Conservation (phyloP, 768 basidiomycete genomes). For the Kwoniella sp. region DNA sequence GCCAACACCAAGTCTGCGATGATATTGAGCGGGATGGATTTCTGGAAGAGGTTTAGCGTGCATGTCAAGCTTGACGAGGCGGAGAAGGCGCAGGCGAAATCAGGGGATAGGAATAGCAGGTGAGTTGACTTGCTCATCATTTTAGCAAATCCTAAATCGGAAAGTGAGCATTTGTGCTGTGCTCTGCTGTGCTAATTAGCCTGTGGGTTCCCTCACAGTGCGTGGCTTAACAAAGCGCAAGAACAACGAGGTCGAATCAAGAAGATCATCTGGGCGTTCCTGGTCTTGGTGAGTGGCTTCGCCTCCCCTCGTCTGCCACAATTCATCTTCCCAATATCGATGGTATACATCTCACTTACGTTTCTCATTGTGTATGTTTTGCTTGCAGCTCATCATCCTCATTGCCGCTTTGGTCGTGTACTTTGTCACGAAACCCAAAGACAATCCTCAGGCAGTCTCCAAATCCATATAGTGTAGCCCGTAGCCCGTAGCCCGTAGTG, state of each 20-base stretch:
- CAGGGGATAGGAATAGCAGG: constrained; percentile 31
- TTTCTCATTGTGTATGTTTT: background rate
- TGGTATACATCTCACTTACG: too few species aligned
- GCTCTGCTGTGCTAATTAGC: too few species aligned
- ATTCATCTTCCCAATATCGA: too few species aligned
- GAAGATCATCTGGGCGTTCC: constrained; percentile 23
- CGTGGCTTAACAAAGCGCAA: constrained; percentile 19
- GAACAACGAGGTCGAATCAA: constrained; percentile 19
- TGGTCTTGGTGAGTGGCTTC: constrained; percentile 27
- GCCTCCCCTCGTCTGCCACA: background rate
- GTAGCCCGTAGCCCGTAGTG: background rate
- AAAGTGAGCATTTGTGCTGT: too few species aligned
- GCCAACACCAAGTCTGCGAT: constrained; percentile 12
- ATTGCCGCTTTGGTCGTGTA: constrained; percentile 5
- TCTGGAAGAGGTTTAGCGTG: constrained; percentile 50
- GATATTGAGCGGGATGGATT: constrained; percentile 33
- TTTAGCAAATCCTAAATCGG: background rate
- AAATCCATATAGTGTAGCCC: background rate
- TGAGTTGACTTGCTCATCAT: too few species aligned
- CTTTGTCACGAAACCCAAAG: constrained; percentile 12
- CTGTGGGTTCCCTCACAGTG: background rate
- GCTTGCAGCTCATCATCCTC: constrained; percentile 4
- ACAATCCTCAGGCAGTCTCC: background rate
- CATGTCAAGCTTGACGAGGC: constrained; percentile 37
- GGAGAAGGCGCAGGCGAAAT: constrained; percentile 11